Evolutionary conservation across 2,329 filamentous ascomycete genomes (phyloP).

Genomic region (Fusarium ramigenum): DNA sequence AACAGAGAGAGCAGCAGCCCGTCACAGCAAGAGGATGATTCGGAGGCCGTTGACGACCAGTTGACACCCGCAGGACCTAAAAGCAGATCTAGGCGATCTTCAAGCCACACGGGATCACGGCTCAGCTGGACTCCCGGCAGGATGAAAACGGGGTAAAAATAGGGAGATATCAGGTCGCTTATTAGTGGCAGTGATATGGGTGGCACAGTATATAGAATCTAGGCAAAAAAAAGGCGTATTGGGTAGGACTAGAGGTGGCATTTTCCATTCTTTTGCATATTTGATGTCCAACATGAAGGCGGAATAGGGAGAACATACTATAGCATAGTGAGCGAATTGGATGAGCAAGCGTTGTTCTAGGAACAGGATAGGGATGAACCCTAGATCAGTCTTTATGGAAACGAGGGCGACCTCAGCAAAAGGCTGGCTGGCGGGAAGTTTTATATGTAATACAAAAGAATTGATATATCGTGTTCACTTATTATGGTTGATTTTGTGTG

Average conservation of each 20-base stretch:
- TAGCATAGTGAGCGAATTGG: conserved; percentile 19
- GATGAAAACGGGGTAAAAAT: conserved; percentile 23
- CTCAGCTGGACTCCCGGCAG: conserved; percentile 28
- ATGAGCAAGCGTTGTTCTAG: not conserved
- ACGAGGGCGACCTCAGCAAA: conserved; percentile 11
- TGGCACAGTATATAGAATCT: conserved; percentile 22
- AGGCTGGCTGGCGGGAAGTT: conserved; percentile 7
- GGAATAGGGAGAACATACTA: conserved; percentile 11
- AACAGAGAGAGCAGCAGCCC: conserved; percentile 32
- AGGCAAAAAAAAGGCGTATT: conserved; percentile 30
- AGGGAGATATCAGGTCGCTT: not conserved
- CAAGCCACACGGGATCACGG: conserved; percentile 30
- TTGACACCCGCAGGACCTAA: conserved; percentile 15
- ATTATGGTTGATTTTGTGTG: not conserved
- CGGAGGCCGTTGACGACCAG: conserved; percentile 34
- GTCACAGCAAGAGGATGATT: conserved; percentile 36
- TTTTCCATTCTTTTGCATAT: conserved; percentile 27
- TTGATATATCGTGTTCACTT: not conserved
- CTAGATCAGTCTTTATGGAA: conserved; percentile 21
- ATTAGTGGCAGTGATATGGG: conserved; percentile 2
- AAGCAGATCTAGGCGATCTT: conserved; percentile 31
- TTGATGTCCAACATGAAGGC: not conserved
- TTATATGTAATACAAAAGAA: conserved; percentile 40
- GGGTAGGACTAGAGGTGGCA: conserved; percentile 14
- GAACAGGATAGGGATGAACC: not conserved